Base-by-base conservation (phyloP, 2,329 filamentous ascomycete genomes). In the Exophiala bonariae region DNA sequence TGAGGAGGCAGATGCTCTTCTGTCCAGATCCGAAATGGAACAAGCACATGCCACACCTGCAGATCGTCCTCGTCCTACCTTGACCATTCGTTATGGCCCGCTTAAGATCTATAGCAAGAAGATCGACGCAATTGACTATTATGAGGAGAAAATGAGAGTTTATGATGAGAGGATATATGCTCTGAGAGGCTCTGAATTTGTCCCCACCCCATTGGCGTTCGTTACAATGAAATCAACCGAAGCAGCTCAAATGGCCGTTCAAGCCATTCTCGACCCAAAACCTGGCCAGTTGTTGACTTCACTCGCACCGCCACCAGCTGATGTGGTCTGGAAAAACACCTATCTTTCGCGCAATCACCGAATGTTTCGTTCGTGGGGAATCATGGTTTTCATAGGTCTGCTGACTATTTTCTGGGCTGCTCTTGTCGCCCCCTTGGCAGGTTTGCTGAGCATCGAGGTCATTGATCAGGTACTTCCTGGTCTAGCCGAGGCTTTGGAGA, bases 171-270 rank as follows among this genome's bases (percentile, higher is more conserved):
- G 83, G 56, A 89, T 99, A 41, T 67, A 70, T 6, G 69, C 70
- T 6, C 81, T 89, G 9, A 82, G 93, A 20, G 81, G 82, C 60
- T 87, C 88, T 65, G 79, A 86, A 3, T 97, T 90, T 60, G 72
- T 78, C 4, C 77, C 93, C 0, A 91, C 85, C 1, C 86, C 92
- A 39, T 79, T 95, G 50, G 95, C 95, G 1, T 96, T 99, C 66
- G 88, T 99, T 31, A 97, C 93, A 0, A 95, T 99, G 89, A 89
- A 96, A 70, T 93, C 89, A 3, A 93, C 96, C 40, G 88, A 91
- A 11, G 86, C 91, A 16, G 82, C 80, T 55, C 93, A 99, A 71
- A 96, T 97, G 90, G 89, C 91, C 18, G 89, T 96, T 34, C 93
- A 99, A 68, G 91, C 93, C 3, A 85, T 95, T 9, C 82, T 99